Conservation (phyloP, 2,329 filamentous ascomycete genomes). For the Neocatenulostroma microsporum region DNA sequence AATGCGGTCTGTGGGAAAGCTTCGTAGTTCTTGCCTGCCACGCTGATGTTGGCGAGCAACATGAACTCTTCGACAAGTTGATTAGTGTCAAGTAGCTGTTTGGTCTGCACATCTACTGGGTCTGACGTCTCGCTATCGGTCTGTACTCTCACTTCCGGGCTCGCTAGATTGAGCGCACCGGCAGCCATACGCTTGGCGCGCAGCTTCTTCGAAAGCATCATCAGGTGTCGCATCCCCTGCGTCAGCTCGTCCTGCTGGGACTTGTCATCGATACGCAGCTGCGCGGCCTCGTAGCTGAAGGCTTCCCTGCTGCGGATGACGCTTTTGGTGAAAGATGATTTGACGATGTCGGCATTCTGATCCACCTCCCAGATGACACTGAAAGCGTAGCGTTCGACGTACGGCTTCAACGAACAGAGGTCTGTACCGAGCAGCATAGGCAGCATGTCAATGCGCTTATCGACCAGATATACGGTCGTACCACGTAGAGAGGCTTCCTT, state of each 20-base stretch:
- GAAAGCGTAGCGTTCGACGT: slow-evolving; percentile 68
- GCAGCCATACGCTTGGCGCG: slow-evolving; percentile 95
- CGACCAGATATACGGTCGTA: slow-evolving; percentile 93
- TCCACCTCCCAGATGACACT: slow-evolving; percentile 69
- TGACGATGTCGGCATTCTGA: slow-evolving; percentile 74
- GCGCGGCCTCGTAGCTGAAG: slow-evolving; percentile 95
- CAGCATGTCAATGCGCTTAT: slow-evolving; percentile 99
- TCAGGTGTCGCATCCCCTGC: slow-evolving; percentile 74
- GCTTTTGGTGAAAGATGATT: slow-evolving; percentile 86
- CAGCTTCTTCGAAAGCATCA: slow-evolving; percentile 85
- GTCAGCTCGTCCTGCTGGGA: slow-evolving; percentile 86
- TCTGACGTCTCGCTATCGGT: slow-evolving; percentile 94
- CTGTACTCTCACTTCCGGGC: slow-evolving; percentile 95
- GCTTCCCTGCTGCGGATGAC: slow-evolving; percentile 95
- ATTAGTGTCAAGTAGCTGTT: slow-evolving; percentile 88
- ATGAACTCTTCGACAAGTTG: slow-evolving; percentile 99
- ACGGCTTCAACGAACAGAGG: slow-evolving; percentile 90
- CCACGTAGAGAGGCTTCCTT: slow-evolving; percentile 86
- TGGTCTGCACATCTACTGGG: slow-evolving; percentile 92
- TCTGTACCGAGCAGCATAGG: slow-evolving; percentile 94
- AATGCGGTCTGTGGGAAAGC: slow-evolving; percentile 94
- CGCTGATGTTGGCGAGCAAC: slow-evolving; percentile 94
- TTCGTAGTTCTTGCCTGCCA: slow-evolving; percentile 81
- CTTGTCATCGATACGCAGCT: slow-evolving; percentile 82
- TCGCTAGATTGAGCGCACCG: slow-evolving; percentile 87